Conservation (phyloP, 1,284 basidiomycete genomes). For the Anthracocystis setariae region DNA sequence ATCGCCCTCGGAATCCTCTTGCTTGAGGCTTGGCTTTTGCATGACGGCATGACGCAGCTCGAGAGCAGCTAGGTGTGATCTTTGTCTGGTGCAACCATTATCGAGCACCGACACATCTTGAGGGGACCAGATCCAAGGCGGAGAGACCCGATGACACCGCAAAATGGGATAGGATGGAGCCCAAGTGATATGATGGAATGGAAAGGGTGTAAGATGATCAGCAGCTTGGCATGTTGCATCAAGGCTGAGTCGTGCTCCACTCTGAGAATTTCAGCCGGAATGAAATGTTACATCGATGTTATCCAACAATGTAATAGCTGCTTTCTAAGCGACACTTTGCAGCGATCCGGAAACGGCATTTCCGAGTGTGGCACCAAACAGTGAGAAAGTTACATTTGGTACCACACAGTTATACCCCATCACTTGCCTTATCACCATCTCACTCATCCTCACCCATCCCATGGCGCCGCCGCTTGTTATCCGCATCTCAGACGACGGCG, state of each 20-base stretch:
- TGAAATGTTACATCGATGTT: slow-evolving; percentile 8
- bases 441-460: not conserved
- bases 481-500: slow-evolving; percentile 1
- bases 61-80: slow-evolving; percentile 7
- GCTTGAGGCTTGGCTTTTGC: slow-evolving; percentile 17
- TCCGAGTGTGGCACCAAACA: slow-evolving; percentile 4
- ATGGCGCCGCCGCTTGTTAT: slow-evolving; percentile 3
- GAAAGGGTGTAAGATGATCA: not conserved
- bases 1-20: slow-evolving; percentile 1
- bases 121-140: no score
- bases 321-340: not conserved
- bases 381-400: not conserved
- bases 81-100: not conserved
- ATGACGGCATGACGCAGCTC: slow-evolving; percentile 1
- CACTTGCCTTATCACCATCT: not conserved
- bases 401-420: not conserved
- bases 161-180: no score
- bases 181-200: not conserved
- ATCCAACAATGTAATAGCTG: no score
- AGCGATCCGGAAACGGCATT: not conserved
- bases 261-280: not conserved
- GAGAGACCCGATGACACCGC: no score
- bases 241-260: slow-evolving; percentile 13
- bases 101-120: no score
- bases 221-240: slow-evolving; percentile 1